These are phyloP conservation scores for Lonicera japonica DNA, from an alignment of 129 eudicot species.

Conservation along the genomic window DNA sequence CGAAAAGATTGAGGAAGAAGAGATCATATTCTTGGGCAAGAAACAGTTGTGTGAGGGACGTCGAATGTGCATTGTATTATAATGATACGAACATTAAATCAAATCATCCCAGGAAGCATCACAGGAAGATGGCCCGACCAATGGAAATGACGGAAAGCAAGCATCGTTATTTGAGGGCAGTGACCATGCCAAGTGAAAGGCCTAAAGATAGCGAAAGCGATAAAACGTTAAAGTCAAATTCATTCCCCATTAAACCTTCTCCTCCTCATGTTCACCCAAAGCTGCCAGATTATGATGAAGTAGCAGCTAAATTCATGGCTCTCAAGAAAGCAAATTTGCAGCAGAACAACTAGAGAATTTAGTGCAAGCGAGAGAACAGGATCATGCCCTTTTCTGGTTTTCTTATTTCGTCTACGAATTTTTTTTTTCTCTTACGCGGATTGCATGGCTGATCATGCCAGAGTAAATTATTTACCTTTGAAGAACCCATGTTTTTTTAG, in stretches of 20 bases:
- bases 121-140: constrained; percentile 23
- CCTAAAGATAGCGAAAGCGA: constrained; percentile 15
- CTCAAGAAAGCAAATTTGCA: constrained; percentile 47
- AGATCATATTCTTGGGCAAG: constrained; percentile 20
- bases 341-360: constrained; percentile 5
- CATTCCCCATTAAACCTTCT: constrained; percentile 34
- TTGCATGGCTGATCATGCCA: too few species aligned
- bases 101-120: constrained; percentile 8
- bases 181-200: constrained; percentile 42
- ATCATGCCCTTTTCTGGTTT: too few species aligned
- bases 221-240: constrained; percentile 21
- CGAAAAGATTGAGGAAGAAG: constrained; percentile 33
- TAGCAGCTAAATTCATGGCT: constrained; percentile 50
- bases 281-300: constrained; percentile 76
- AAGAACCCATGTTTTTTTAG: too few species aligned
- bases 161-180: constrained; percentile 31
- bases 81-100: constrained; percentile 1
- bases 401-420: too few species aligned
- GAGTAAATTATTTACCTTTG: too few species aligned
- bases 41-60: constrained; percentile 13
- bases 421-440: too few species aligned
- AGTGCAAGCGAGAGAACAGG: too few species aligned
- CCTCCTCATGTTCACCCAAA: constrained; percentile 75
- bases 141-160: constrained; percentile 2
- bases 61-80: constrained; percentile 4